Conservation (phyloP, 345 rosid species). For the Pistacia vera region DNA sequence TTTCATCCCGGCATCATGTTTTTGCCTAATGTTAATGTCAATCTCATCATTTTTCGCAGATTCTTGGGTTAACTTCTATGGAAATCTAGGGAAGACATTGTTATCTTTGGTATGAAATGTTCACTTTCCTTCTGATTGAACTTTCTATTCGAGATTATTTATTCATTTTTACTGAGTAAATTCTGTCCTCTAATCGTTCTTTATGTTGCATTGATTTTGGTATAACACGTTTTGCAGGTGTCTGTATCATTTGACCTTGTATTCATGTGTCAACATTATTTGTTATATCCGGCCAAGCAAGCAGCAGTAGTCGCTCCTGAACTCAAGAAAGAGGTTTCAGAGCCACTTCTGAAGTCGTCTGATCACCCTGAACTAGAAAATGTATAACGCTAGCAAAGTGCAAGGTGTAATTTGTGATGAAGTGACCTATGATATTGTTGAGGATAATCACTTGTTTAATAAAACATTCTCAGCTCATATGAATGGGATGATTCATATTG, state of each 20-base stretch:
- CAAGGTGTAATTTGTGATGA: constrained; percentile 14
- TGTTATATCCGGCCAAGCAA: constrained; percentile 64
- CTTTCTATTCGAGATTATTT: not conserved
- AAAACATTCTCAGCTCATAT: not conserved
- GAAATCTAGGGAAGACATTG: constrained; percentile 88
- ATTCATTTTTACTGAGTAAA: not conserved
- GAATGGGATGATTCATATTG: constrained; percentile 26
- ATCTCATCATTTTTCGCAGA: constrained; percentile 39
- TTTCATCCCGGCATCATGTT: constrained; percentile 10
- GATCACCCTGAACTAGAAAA: constrained; percentile 38
- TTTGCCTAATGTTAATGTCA: constrained; percentile 7
- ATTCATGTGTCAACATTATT: constrained; percentile 86
- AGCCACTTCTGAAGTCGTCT: constrained; percentile 55
- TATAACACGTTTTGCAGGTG: constrained; percentile 48
- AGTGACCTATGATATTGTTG: not conserved
- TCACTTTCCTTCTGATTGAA: not conserved
- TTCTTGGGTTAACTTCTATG: constrained; percentile 97
- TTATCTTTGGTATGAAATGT: constrained; percentile 66
- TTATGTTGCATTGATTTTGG: not conserved
- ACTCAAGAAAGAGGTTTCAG: constrained; percentile 37
- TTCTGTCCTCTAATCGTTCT: too few relatives aligned
- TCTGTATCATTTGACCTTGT: constrained; percentile 74
- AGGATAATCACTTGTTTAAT: not conserved
- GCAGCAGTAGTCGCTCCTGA: constrained; percentile 19
- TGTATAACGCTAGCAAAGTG: constrained; percentile 30